Base-by-base conservation (phyloP, 768 basidiomycete species). In the Podaxis carcinomalis region DNA sequence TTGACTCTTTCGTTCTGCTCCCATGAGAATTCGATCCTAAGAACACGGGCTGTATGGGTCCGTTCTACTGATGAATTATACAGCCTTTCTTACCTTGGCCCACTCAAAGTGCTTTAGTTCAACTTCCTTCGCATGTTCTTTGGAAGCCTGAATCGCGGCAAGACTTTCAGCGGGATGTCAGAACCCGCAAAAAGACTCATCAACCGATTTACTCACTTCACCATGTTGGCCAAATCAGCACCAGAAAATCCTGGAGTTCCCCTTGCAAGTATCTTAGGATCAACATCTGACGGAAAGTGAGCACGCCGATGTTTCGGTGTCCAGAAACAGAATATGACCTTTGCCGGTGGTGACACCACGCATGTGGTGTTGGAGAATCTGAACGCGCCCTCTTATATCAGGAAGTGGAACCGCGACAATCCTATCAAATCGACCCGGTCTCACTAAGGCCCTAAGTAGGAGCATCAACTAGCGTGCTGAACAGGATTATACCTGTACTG, bases 211-310 rank as follows among this genome's bases (percentile, higher is more conserved):
- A 79, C 86, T 68, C 66, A 93, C 88, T 99, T 99, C 67, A 98
- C 90, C 83, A 98, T 86, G 71, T 98, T 98, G 72, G 98, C 93
- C 39, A 98, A 72, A 75, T 98, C 96, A 19, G 96, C 96, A 42
- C 97, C 97, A 52, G 93, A 95, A 77, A 99, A 97, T 2, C 96
- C 96, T 6, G 95, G 86, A 11, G 95, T 97, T 2, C 94, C 96
- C 64, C 96, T 85, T 42, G 97, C 97, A 65, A 99, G 80, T 64
- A 94, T 80, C 73, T 85, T 91, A 1, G 90, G 80, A 69, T 99
- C 95, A 53, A 93, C 89, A 68, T 88, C 92, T 85, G 59, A 36
- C 23, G 39, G 49, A 47, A 40, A 35, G 51, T 58, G 61, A 57
- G 66, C 64, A 36, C 67, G 59, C 59, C 53, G 58, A 60, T 53